Percentiles rank a stretch among this genome's conserved stretches.
Evolutionary conservation across 129 eudicot genomes (phyloP).

Genomic region (Mikania micrantha): DNA sequence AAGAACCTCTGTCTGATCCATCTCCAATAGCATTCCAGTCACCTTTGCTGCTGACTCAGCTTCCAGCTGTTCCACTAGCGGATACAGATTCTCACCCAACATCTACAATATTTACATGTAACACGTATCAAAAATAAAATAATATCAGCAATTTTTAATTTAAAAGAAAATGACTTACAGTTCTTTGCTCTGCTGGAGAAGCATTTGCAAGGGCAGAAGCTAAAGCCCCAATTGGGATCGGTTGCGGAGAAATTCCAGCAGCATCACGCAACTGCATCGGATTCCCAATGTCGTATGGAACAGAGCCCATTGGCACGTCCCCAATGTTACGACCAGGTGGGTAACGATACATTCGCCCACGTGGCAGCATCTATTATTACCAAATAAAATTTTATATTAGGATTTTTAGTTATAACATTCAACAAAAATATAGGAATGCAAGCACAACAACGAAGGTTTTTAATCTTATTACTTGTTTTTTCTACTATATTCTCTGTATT

Average conservation of each 20-base stretch:
- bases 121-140: not conserved
- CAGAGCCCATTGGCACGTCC: slow-evolving; percentile 53
- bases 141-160: too few species aligned
- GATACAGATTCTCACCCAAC: slow-evolving; percentile 83
- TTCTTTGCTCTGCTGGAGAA: slow-evolving; percentile 68
- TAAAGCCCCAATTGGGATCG: slow-evolving; percentile 69
- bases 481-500: too few species aligned
- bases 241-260: slow-evolving; percentile 49
- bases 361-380: slow-evolving; percentile 62
- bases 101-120: slow-evolving; percentile 34
- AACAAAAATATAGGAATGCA: not conserved
- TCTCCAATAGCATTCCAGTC: slow-evolving; percentile 91
- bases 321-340: slow-evolving; percentile 70
- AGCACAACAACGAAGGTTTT: too few species aligned
- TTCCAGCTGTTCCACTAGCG: slow-evolving; percentile 76
- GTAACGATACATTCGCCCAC: slow-evolving; percentile 66
- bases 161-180: slow-evolving; percentile 33
- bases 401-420: not conserved
- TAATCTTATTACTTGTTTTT: too few species aligned
- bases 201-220: slow-evolving; percentile 88
- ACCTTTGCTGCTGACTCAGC: slow-evolving; percentile 77
- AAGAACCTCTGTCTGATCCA: slow-evolving; percentile 76
- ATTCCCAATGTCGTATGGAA: slow-evolving; percentile 60
- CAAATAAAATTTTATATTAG: not conserved
- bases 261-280: slow-evolving; percentile 58